Conservation (phyloP, 371 early-diverging fungal species). For the Dichotomocladium elegans region DNA sequence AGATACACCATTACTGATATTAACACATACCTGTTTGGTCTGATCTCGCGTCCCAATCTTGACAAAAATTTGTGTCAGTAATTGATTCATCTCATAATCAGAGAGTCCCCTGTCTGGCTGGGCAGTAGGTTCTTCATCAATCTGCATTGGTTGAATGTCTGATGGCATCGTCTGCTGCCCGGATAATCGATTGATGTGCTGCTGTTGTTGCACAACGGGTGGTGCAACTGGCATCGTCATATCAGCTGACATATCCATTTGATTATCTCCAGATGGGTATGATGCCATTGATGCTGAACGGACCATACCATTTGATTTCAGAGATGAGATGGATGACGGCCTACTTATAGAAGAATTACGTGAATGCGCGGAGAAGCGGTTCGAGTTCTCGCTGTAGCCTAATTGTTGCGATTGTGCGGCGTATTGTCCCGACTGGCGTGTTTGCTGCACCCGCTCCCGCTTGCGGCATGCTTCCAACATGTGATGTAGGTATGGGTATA, state of each 20-base stretch:
- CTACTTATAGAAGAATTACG: conserved; percentile 27
- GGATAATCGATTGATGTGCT: background rate
- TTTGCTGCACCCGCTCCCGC: conserved; percentile 38
- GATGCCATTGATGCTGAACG: conserved; percentile 26
- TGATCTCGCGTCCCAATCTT: conserved; percentile 72
- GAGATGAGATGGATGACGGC: conserved; percentile 27
- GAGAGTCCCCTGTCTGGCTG: conserved; percentile 11
- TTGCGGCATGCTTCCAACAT: conserved; percentile 67
- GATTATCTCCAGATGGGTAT: conserved; percentile 10
- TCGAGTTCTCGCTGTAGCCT: conserved; percentile 1
- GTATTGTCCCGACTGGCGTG: conserved; percentile 21
- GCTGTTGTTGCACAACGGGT: conserved; percentile 2
- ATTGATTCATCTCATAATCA: conserved; percentile 52
- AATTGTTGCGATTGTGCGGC: conserved; percentile 12
- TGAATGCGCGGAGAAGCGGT: conserved; percentile 18
- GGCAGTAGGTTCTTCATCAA: conserved; percentile 17
- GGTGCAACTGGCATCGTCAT: conserved; percentile 8
- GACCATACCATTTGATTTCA: conserved; percentile 22
- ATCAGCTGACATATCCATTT: background rate
- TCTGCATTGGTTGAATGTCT: conserved; percentile 30
- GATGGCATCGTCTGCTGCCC: background rate
- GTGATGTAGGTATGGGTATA: conserved; percentile 66
- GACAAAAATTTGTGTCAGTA: conserved; percentile 65
- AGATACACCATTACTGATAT: conserved; percentile 20
- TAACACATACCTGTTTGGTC: no score